A percentile compares a stretch with the other conserved stretches of the same genome.
phyloP scores from a whole-genome alignment of 1,139 yeast genomes.

The Candida sanyaensis region DNA sequence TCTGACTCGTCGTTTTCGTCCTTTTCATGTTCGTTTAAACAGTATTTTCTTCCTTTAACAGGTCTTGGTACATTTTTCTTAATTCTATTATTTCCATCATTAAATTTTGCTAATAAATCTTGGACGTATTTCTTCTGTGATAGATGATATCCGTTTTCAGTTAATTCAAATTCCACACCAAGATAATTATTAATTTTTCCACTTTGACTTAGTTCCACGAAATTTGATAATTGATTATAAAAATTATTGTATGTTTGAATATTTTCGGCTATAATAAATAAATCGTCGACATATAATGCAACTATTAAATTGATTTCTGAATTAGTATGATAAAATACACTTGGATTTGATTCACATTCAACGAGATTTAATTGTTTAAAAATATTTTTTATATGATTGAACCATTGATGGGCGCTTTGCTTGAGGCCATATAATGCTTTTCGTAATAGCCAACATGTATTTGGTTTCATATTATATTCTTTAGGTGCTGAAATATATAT shows the following conservation, averaged over 20 bases:
- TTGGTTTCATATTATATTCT: neutral
- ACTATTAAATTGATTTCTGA: neutral
- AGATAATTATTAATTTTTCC: constrained; percentile 2
- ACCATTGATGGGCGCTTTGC: constrained; percentile 9
- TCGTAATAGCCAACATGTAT: constrained; percentile 5
- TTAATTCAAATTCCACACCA: constrained; percentile 3
- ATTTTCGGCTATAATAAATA: neutral
- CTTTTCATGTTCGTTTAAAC: too few species aligned
- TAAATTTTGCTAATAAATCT: neutral
- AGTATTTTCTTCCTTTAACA: too few species aligned
- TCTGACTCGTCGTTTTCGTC: too few species aligned
- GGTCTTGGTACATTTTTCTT: neutral
- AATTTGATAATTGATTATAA: neutral
- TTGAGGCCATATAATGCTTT: constrained; percentile 9
- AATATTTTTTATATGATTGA: neutral
- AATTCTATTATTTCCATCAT: neutral
- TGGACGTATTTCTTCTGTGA: neutral
- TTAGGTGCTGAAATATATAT: constrained; percentile 2
- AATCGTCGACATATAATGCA: constrained; percentile 7
- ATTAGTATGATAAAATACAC: neutral
- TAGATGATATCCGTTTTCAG: neutral
- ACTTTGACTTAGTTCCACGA: neutral
- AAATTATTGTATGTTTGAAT: neutral
- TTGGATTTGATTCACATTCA: neutral
- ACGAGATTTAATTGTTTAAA: neutral